Conservation (phyloP, 2,329 filamentous ascomycete species). For the Fusarium foetens region DNA sequence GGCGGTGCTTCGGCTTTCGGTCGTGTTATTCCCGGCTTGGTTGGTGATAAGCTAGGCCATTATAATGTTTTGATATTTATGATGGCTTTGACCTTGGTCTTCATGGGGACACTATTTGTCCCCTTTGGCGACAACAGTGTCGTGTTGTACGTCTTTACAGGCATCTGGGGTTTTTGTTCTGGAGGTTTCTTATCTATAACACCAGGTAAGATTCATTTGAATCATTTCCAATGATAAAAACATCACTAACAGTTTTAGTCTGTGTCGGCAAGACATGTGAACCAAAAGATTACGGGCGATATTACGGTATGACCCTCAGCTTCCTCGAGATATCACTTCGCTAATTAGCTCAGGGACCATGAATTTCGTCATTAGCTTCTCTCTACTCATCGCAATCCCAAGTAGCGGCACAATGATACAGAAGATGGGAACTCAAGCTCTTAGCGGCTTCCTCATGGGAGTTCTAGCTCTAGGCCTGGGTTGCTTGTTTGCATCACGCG, state of each 20-base stretch:
- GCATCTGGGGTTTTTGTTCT: neutral
- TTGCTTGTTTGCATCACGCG: constrained; percentile 4
- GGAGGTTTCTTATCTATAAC: neutral
- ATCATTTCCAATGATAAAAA: neutral
- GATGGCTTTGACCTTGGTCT: constrained; percentile 1
- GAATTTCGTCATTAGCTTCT: constrained; percentile 15
- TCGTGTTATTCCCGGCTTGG: neutral
- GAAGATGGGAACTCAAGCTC: constrained; percentile 11
- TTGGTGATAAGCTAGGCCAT: constrained; percentile 1
- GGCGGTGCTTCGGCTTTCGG: constrained; percentile 9
- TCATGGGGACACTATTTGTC: constrained; percentile 2
- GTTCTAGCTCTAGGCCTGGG: neutral
- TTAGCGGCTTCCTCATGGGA: constrained; percentile 4
- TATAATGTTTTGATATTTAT: constrained; percentile 11
- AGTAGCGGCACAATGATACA: constrained; percentile 11
- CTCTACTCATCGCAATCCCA: neutral
- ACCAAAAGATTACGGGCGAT: constrained; percentile 12
- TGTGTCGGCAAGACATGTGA: constrained; percentile 16
- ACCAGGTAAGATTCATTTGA: neutral
- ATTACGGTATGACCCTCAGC: neutral
- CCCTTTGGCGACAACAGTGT: neutral
- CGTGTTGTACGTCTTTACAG: neutral
- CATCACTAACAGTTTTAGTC: neutral
- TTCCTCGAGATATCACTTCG: fast-evolving
- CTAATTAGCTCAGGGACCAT: neutral